Evolutionary conservation across 1,139 yeast genomes (phyloP), one percentile per base, ranked within the genome.

Genomic region (Neolecta irregularis): DNA sequence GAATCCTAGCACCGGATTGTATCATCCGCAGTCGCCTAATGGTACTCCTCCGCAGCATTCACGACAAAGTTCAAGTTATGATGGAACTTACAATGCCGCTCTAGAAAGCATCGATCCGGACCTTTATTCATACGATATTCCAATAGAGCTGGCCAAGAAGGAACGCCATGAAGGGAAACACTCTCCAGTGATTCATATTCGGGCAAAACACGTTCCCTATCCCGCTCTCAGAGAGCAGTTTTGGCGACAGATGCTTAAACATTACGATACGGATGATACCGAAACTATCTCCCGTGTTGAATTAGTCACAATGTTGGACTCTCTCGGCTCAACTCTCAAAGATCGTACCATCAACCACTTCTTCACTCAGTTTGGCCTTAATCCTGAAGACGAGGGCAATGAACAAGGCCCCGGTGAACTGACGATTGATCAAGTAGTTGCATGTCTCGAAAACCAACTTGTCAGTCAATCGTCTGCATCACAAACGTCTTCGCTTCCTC

Each of bases 191-290:
- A 50, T 81, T 39, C 67, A 66, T 35, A 53, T 81, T 8, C 60
- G 74, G 28, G 75, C 74, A 6, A 62, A 77, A 38, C 80, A 74
- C 49, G 69, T 75, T 42, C 71, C 88, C 0, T 81, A 81, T 50
- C 64, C 63, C 1, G 65, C 62, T 2, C 59, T 83, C 38, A 63
- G 88, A 41, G 68, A 67, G 44, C 71, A 72, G 38, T 69, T 83
- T 46, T 81, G 93, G 92, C 56, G 63, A 24, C 63, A 70, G 5
- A 58, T 80, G 13, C 60, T 80, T 20, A 62, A 62, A 17, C 70
- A 69, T 40, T 77, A 67, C 48, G 70, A 61, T 34, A 51, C 56
- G 11, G 62, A 61, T 41, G 66, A 59, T 13, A 59, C 59, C 2
- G 56, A 56, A 2, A 52, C 55, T 3, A 62, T 71, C 45, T 74